A percentile compares a stretch with the other conserved stretches of the same genome.
These are phyloP conservation scores for Cercophora sp. DNA, from an alignment of 495 filamentous ascomycete genomes.

Conservation along the genomic window DNA sequence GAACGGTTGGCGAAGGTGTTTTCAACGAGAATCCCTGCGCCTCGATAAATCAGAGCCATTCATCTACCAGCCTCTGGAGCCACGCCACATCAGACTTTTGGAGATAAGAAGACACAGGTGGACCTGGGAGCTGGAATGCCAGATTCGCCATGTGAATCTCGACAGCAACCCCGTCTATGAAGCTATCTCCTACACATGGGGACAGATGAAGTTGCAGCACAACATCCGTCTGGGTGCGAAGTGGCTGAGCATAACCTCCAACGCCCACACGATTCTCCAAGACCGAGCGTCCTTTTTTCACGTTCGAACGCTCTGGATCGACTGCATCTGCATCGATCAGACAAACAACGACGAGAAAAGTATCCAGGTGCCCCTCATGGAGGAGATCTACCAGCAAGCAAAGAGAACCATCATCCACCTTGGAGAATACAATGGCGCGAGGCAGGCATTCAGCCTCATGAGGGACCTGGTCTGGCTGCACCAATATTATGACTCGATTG, in stretches of 20 bases:
- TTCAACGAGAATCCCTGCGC: background rate
- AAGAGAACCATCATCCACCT: constrained; percentile 25
- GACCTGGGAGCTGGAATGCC: background rate
- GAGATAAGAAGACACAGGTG: background rate
- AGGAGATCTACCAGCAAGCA: constrained; percentile 24
- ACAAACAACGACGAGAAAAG: constrained; percentile 18
- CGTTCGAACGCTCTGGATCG: constrained; percentile 26
- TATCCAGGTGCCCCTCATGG: constrained; percentile 27
- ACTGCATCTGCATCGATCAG: constrained; percentile 32
- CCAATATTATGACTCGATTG: background rate
- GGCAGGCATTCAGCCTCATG: background rate
- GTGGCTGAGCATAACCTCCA: constrained; percentile 6
- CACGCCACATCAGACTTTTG: background rate
- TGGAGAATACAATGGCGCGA: constrained; percentile 8
- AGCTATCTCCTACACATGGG: constrained; percentile 16
- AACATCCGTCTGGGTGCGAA: constrained; percentile 3
- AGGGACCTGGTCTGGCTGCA: background rate
- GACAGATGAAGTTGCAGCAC: background rate
- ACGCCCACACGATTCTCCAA: constrained; percentile 7
- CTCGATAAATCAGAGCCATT: background rate
- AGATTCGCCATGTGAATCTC: background rate
- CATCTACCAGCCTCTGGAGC: background rate
- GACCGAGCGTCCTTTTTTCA: background rate
- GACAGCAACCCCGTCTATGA: constrained; percentile 1
- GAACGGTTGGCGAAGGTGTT: background rate